phyloP scores from a whole-genome alignment of 2,329 filamentous ascomycete species.

The Neonectria punicea region DNA sequence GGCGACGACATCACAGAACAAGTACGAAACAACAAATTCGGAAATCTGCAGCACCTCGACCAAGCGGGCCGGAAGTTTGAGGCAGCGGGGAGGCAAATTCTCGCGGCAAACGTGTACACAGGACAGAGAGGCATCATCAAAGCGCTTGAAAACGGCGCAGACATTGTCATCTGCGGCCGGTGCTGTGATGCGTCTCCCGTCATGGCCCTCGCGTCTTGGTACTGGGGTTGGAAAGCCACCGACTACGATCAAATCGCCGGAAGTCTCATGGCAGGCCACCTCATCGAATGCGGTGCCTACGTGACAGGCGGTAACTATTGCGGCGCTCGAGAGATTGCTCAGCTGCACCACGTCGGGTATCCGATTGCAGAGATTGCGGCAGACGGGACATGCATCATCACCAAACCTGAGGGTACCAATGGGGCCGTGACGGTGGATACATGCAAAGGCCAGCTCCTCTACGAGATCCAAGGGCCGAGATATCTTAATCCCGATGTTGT shows the following conservation, averaged over 20 bases:
- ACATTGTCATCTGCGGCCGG: conserved; percentile 56
- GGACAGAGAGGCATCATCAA: conserved; percentile 57
- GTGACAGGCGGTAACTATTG: conserved; percentile 64
- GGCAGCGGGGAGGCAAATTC: conserved; percentile 17
- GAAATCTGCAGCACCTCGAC: conserved; percentile 31
- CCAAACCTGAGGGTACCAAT: conserved; percentile 58
- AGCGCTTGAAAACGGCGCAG: conserved; percentile 51
- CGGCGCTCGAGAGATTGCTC: conserved; percentile 47
- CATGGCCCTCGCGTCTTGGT: conserved; percentile 63
- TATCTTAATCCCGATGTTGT: conserved; percentile 56
- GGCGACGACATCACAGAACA: conserved; percentile 51
- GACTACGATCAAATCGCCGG: conserved; percentile 60
- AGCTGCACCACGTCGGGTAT: conserved; percentile 48
- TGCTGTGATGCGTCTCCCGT: conserved; percentile 59
- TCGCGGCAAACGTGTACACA: conserved; percentile 59
- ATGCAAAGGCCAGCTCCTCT: conserved; percentile 51
- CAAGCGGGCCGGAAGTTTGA: conserved; percentile 14
- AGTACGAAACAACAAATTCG: conserved; percentile 36
- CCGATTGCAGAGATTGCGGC: conserved; percentile 60
- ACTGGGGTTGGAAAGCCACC: conserved; percentile 54
- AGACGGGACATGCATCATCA: conserved; percentile 58
- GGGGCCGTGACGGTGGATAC: conserved; percentile 50
- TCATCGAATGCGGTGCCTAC: conserved; percentile 63
- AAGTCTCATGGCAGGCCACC: conserved; percentile 57
- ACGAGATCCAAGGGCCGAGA: conserved; percentile 54